A percentile compares a stretch with the other conserved stretches of the same genome.
phyloP scores from a whole-genome alignment of 805 yeast genomes.

The Brettanomyces sp. region DNA sequence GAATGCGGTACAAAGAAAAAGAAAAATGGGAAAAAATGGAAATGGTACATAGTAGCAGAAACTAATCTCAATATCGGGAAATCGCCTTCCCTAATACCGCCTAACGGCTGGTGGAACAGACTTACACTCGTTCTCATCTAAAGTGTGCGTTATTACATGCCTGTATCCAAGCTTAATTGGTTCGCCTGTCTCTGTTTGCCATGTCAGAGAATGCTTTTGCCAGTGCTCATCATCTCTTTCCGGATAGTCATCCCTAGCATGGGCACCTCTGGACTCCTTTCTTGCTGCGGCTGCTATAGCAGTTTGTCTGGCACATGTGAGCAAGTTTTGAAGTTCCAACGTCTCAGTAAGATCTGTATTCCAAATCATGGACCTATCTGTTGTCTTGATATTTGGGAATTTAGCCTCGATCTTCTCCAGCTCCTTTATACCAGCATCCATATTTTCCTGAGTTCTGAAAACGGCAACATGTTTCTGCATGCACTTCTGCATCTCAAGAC shows the following conservation, averaged over 20 bases:
- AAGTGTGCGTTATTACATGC: constrained; percentile 69
- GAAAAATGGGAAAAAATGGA: no score
- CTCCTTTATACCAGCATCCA: constrained; percentile 83
- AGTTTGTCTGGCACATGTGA: constrained; percentile 95
- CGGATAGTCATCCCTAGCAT: constrained; percentile 96
- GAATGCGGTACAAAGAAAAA: background rate
- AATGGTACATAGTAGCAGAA: background rate
- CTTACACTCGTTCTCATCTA: constrained; percentile 89
- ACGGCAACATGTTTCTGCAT: constrained; percentile 98
- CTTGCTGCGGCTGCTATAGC: constrained; percentile 91
- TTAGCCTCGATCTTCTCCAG: constrained; percentile 68
- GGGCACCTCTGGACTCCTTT: constrained; percentile 98
- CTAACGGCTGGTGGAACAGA: constrained; percentile 96
- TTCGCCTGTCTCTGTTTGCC: constrained; percentile 71
- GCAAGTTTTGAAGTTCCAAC: constrained; percentile 88
- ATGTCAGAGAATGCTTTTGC: constrained; percentile 96
- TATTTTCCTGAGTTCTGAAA: constrained; percentile 85
- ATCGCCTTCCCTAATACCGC: constrained; percentile 49
- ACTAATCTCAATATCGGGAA: background rate
- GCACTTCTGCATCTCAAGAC: constrained; percentile 86
- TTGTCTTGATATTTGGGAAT: constrained; percentile 69
- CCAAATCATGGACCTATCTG: constrained; percentile 98
- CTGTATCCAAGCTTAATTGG: constrained; percentile 75
- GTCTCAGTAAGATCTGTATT: constrained; percentile 95
- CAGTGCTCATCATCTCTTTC: constrained; percentile 92